These are phyloP conservation scores for Teunomyces atbi DNA, from an alignment of 805 yeast genomes.

Conservation along the genomic window DNA sequence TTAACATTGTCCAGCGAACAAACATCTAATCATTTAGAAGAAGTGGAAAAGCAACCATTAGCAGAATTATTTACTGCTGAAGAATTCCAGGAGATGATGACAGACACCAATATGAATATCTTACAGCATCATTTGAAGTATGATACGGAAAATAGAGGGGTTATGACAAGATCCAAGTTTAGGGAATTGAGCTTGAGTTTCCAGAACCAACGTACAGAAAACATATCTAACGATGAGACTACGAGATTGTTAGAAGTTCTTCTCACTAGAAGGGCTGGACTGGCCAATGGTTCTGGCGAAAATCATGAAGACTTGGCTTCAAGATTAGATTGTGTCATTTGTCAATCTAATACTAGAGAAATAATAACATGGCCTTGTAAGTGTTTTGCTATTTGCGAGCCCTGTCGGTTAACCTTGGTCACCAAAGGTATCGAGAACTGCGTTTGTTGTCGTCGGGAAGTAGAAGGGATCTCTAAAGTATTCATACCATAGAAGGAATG, in stretches of 20 bases:
- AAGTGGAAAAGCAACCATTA: constrained; percentile 2
- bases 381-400: constrained; percentile 85
- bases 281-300: constrained; percentile 8
- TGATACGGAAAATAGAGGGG: constrained; percentile 14
- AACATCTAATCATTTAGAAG: not conserved
- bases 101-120: constrained; percentile 16
- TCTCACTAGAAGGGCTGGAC: constrained; percentile 12
- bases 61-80: constrained; percentile 24
- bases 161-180: constrained; percentile 36
- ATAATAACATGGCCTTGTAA: constrained; percentile 91
- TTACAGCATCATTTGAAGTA: constrained; percentile 28
- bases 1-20: not conserved
- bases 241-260: constrained; percentile 22
- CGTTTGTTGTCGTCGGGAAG: constrained; percentile 78
- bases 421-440: constrained; percentile 73
- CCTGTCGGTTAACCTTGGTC: constrained; percentile 72
- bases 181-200: constrained; percentile 2
- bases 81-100: constrained; percentile 25
- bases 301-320: constrained; percentile 29
- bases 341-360: constrained; percentile 71
- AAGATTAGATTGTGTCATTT: constrained; percentile 67
- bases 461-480: constrained; percentile 62
- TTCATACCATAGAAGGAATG: constrained; percentile 46
- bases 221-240: constrained; percentile 13
- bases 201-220: not conserved